phyloP scores from a whole-genome alignment of 495 filamentous ascomycete genomes.

The Neurospora tetrasperma region DNA sequence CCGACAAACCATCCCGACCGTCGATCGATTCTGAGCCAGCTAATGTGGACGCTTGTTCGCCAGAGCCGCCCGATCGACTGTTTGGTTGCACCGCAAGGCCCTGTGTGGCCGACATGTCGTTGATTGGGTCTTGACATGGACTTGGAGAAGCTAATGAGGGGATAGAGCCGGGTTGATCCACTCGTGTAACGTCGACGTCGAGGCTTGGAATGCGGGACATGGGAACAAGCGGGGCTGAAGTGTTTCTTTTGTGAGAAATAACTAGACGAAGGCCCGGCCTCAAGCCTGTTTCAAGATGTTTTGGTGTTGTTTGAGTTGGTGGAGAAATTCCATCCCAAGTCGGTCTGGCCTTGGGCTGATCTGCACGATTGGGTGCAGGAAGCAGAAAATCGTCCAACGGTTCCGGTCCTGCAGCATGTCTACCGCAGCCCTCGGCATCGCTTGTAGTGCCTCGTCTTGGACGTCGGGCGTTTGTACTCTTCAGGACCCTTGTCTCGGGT shows the following conservation, averaged over 20 bases:
- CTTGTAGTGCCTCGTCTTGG: conserved; percentile 28
- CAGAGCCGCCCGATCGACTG: conserved; percentile 19
- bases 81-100: conserved; percentile 15
- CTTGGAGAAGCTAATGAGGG: conserved; percentile 21
- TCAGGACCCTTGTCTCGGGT: conserved; percentile 38
- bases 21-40: conserved; percentile 70
- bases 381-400: not conserved
- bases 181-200: conserved; percentile 41
- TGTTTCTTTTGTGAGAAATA: conserved; percentile 32
- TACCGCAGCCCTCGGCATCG: conserved; percentile 26
- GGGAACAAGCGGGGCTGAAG: conserved; percentile 47
- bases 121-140: conserved; percentile 14
- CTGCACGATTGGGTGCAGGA: conserved; percentile 12
- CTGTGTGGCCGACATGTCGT: conserved; percentile 20
- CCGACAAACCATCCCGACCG: conserved; percentile 59
- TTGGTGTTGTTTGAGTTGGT: conserved; percentile 7
- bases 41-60: conserved; percentile 68
- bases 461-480: conserved; percentile 38
- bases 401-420: conserved; percentile 35
- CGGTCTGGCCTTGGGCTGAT: conserved; percentile 13
- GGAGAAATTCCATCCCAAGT: conserved; percentile 16
- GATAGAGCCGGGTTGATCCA: conserved; percentile 27
- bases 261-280: not conserved
- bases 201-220: conserved; percentile 47
- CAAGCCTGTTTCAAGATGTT: not conserved